Evolutionary conservation across 208 protist species (phyloP).

Genomic region (Trypanosoma boissoni): DNA sequence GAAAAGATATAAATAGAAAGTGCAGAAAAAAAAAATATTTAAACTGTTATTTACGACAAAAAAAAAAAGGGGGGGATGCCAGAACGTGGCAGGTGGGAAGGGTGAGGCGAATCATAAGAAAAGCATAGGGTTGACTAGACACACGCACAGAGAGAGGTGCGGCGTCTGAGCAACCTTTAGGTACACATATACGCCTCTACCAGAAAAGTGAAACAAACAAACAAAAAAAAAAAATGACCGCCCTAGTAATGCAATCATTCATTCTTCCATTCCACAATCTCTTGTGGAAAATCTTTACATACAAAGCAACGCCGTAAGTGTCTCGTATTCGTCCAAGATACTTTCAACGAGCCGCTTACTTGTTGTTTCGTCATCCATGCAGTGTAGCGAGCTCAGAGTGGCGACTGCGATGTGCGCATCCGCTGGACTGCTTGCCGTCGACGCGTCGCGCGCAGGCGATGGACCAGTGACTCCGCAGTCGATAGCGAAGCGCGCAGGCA

Average conservation of each 20-base stretch:
- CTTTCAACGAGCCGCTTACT: constrained; percentile 4
- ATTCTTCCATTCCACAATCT: neutral
- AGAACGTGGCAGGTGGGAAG: neutral
- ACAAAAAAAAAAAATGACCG: neutral
- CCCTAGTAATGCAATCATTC: neutral
- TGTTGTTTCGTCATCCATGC: neutral
- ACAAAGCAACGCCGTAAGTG: constrained; percentile 6
- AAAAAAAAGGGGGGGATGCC: neutral
- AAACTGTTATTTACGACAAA: neutral
- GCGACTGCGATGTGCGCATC: neutral
- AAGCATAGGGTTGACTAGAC: too few relatives aligned
- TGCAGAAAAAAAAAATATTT: neutral
- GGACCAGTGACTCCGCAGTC: neutral
- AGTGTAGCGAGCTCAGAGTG: neutral
- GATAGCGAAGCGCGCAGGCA: constrained; percentile 18
- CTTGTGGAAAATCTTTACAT: constrained; percentile 12
- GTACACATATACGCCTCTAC: too few relatives aligned
- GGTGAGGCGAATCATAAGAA: too few relatives aligned
- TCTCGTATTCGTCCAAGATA: constrained; percentile 1
- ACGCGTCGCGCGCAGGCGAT: neutral
- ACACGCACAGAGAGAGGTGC: too few relatives aligned
- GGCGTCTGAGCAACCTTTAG: too few relatives aligned
- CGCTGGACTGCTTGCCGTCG: neutral
- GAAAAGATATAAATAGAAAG: neutral
- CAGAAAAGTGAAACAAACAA: neutral